Conservation (phyloP, 1,139 yeast genomes). For the Candida tetrigidarum region DNA sequence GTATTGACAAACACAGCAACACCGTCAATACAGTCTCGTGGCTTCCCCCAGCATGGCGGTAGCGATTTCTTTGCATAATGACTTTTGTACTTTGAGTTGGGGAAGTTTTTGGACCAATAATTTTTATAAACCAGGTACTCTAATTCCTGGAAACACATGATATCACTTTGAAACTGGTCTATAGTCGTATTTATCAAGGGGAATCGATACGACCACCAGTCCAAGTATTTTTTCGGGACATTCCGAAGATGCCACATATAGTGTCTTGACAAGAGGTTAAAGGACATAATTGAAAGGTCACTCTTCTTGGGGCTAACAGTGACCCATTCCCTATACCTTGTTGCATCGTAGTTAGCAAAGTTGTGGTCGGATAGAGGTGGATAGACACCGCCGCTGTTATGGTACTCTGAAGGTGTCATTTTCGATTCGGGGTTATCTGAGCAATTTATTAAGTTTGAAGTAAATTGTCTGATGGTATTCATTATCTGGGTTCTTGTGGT, state of each 20-base stretch:
- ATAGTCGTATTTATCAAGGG: conserved; percentile 45
- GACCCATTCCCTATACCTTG: conserved; percentile 28
- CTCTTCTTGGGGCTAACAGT: conserved; percentile 9
- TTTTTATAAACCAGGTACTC: conserved; percentile 49
- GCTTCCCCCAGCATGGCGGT: conserved; percentile 52
- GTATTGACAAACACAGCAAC: conserved; percentile 56
- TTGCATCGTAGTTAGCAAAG: conserved; percentile 24
- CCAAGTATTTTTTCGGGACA: conserved; percentile 45
- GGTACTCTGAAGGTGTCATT: not conserved
- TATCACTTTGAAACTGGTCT: conserved; percentile 48
- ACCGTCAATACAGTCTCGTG: conserved; percentile 54
- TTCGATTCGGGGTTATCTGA: conserved; percentile 2
- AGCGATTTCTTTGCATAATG: conserved; percentile 51
- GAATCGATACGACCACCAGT: conserved; percentile 51
- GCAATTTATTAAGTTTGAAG: not conserved
- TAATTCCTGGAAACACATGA: conserved; percentile 67
- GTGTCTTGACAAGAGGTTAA: conserved; percentile 57
- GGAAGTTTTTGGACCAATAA: conserved; percentile 42
- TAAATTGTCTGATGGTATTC: conserved; percentile 1
- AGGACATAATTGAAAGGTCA: conserved; percentile 45
- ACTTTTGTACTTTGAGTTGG: conserved; percentile 42
- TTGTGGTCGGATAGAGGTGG: not conserved
- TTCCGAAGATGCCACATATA: conserved; percentile 61
- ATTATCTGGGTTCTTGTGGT: not conserved
- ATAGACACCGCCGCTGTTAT: not conserved